Evolutionary conservation across 108 stramenopile species (phyloP).

Genomic region (Aurantiochytrium sp.): DNA sequence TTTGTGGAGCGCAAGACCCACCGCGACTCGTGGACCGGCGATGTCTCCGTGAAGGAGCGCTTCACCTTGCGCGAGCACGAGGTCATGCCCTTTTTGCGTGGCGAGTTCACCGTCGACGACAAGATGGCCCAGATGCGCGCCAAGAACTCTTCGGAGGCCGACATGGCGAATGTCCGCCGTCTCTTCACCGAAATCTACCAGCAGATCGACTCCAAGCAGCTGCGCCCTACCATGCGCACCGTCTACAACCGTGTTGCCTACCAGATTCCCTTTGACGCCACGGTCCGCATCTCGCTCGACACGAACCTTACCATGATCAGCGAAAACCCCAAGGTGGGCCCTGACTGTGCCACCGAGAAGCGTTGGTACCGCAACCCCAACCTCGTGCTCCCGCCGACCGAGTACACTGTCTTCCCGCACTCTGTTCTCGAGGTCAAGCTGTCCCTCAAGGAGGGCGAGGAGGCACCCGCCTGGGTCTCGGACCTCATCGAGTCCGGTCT

Average conservation of each 20-base stretch:
- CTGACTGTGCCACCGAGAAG: slow-evolving; percentile 60
- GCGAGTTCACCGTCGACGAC: slow-evolving; percentile 70
- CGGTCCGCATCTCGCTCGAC: slow-evolving; percentile 86
- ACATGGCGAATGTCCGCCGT: slow-evolving; percentile 30
- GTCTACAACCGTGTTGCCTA: slow-evolving; percentile 95
- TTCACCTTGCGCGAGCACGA: slow-evolving; percentile 51
- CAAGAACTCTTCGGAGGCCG: slow-evolving; percentile 71
- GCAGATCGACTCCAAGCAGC: slow-evolving; percentile 76
- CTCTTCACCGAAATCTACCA: slow-evolving; percentile 77
- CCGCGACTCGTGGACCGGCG: slow-evolving; percentile 94
- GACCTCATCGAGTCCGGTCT: slow-evolving; percentile 78
- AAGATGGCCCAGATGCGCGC: slow-evolving; percentile 64
- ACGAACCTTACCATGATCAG: slow-evolving; percentile 91
- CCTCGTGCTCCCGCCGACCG: slow-evolving; percentile 53
- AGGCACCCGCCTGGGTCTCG: slow-evolving; percentile 79
- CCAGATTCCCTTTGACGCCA: slow-evolving; percentile 90
- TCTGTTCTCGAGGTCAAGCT: slow-evolving; percentile 91
- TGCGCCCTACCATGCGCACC: slow-evolving; percentile 86
- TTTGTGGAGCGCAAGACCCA: slow-evolving; percentile 98
- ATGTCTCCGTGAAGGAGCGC: slow-evolving; percentile 88
- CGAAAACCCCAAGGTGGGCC: slow-evolving; percentile 77
- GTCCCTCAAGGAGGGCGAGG: slow-evolving; percentile 71
- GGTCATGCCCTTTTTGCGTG: slow-evolving; percentile 54
- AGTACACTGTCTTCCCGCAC: slow-evolving; percentile 90
- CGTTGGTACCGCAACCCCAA: slow-evolving; percentile 81